Conservation (phyloP, 2,329 filamentous ascomycete species). For the Ascochyta koolunga region DNA sequence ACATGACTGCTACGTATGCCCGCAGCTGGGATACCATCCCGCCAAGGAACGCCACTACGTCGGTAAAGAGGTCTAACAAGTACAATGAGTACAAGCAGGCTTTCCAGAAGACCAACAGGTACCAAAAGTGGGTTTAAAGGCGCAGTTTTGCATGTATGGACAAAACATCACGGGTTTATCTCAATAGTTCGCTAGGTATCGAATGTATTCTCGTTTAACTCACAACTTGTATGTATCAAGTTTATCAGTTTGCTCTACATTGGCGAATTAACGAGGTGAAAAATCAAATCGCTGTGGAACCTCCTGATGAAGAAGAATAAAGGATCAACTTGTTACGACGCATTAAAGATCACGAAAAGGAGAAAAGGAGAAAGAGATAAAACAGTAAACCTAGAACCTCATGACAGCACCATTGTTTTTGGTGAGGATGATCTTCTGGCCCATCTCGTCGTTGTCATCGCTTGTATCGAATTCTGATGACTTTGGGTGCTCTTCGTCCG, state of each 20-base stretch:
- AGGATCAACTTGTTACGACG: no score
- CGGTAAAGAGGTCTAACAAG: conserved; percentile 27
- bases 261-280: no score
- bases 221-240: no score
- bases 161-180: neutral
- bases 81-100: conserved; percentile 25
- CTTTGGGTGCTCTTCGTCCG: neutral
- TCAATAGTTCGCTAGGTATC: neutral
- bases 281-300: no score
- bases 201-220: neutral
- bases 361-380: no score
- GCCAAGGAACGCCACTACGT: conserved; percentile 32
- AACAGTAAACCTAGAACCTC: neutral
- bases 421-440: neutral
- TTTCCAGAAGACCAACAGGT: conserved; percentile 30
- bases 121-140: conserved; percentile 28
- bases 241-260: no score
- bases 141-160: neutral
- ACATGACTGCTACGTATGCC: conserved; percentile 45
- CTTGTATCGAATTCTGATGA: neutral
- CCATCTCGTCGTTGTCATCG: neutral
- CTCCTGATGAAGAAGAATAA: no score
- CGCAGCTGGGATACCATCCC: conserved; percentile 41
- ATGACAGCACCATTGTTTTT: neutral
- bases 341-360: no score